Conservation (phyloP, 2,329 filamentous ascomycete genomes). For the Phialophora chinensis region DNA sequence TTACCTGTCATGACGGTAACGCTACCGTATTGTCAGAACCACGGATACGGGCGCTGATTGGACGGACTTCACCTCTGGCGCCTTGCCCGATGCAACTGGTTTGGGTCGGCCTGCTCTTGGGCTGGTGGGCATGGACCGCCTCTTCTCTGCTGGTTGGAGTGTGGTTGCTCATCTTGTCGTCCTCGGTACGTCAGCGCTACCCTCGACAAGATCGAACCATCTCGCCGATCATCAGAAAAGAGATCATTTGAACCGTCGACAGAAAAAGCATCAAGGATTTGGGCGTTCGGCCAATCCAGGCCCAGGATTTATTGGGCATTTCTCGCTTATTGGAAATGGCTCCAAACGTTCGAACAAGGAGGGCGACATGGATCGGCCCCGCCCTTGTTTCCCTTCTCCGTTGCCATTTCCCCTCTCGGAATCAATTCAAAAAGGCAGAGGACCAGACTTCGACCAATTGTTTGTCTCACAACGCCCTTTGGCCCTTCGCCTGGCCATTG, state of each 20-base stretch:
- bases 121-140: constrained; percentile 12
- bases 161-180: constrained; percentile 17
- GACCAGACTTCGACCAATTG: constrained; percentile 21
- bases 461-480: constrained; percentile 18
- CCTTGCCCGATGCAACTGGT: constrained; percentile 28
- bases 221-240: constrained; percentile 25
- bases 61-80: constrained; percentile 17
- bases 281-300: constrained; percentile 25
- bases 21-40: constrained; percentile 29
- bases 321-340: constrained; percentile 15
- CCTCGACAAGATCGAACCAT: constrained; percentile 22
- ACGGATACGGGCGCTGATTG: constrained; percentile 25
- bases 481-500: constrained; percentile 16
- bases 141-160: constrained; percentile 20
- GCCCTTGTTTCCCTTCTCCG: constrained; percentile 29
- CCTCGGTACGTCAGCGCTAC: constrained; percentile 26
- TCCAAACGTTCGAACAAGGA: constrained; percentile 19
- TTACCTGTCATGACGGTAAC: constrained; percentile 35
- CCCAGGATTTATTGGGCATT: constrained; percentile 23
- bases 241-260: constrained; percentile 14
- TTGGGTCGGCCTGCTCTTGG: constrained; percentile 23
- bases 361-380: constrained; percentile 36
- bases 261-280: constrained; percentile 24
- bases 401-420: constrained; percentile 10
- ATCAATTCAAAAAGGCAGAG: constrained; percentile 10